phyloP scores from a whole-genome alignment of 1,284 basidiomycete species.

The Exsudoporus floridanus region DNA sequence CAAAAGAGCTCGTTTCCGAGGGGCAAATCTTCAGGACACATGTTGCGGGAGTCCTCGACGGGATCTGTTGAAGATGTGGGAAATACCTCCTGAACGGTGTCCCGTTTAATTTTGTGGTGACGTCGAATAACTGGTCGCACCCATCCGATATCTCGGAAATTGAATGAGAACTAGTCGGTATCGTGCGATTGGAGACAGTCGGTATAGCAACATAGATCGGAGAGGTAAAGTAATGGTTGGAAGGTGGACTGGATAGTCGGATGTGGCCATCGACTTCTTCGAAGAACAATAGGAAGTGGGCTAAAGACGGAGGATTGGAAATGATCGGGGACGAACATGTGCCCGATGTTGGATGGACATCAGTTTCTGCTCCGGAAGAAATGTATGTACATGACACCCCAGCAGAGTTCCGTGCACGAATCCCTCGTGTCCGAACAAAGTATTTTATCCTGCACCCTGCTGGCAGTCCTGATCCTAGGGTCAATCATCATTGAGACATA shows the following conservation, averaged over 20 bases:
- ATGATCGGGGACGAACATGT: slow-evolving; percentile 12
- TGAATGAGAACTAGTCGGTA: slow-evolving; percentile 12
- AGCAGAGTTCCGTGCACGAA: background rate
- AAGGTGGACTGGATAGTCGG: background rate
- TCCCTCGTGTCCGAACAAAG: slow-evolving; percentile 9
- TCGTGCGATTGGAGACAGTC: slow-evolving; percentile 10
- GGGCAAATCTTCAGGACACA: slow-evolving; percentile 5
- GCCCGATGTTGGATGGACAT: slow-evolving; percentile 2
- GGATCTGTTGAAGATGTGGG: background rate
- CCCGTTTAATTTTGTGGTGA: slow-evolving; percentile 3
- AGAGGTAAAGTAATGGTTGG: slow-evolving; percentile 4
- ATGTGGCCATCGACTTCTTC: slow-evolving; percentile 12
- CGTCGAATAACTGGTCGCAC: slow-evolving; percentile 7
- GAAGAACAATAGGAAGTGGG: slow-evolving; percentile 9
- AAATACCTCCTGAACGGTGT: background rate
- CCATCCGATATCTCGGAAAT: slow-evolving; percentile 20
- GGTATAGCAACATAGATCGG: slow-evolving; percentile 3
- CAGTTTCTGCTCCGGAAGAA: slow-evolving; percentile 7
- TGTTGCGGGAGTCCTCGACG: slow-evolving; percentile 6
- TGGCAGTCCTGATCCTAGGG: background rate
- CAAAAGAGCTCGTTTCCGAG: slow-evolving; percentile 5
- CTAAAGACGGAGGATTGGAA: slow-evolving; percentile 6
- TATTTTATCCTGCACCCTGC: slow-evolving; percentile 1
- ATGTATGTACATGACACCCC: slow-evolving; percentile 6
- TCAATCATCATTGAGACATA: background rate